Evolutionary conservation across 1,284 basidiomycete genomes (phyloP), one percentile per base, ranked within the genome.

Genomic region (Athelia sp.): DNA sequence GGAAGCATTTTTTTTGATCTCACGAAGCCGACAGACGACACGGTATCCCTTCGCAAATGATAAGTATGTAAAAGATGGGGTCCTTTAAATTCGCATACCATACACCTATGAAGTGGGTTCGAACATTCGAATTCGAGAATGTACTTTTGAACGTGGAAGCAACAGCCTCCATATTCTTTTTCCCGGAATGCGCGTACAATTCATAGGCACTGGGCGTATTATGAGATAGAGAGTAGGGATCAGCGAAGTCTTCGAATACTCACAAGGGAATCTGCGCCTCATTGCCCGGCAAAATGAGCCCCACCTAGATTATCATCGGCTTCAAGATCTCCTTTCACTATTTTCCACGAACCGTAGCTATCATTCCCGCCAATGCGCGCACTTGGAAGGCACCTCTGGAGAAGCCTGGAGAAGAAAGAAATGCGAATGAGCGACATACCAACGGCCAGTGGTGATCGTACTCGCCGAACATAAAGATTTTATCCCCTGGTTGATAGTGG

Each of bases 371-470:
- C 1, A 74, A 53, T 2, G 58, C 61, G 3, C 74, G 66, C 11
- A 66, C 73, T 61, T 75, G 73, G 53, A 73, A 75, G 19, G 74
- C 73, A 14, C 73, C 74, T 26, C 73, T 62, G 44, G 72, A 75
- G 51, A 75, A 76, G 10, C 74, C 74, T 74, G 53, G 13, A n/a
- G n/a, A n/a, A 15, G 40, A 18, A 45, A 34, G 38, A 43, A 18
- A 43, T 17, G 38, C 35, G 14, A 48, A 26, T 45, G 19, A 22
- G 29, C 15, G 43, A 23, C 10, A 14, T 4, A 40, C 42, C 21
- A 17, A 32, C 48, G 22, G 3, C 48, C 14, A 22, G 26, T 11
- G 29, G 18, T 34, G 3, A 34, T 15, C 14, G 40, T 2, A 54
- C 58, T 1, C 42, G 72, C 74, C 73, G 49, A 76, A 74, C 1